phyloP scores from a whole-genome alignment of 1,284 basidiomycete genomes.

The Rhodotorula sp. region DNA sequence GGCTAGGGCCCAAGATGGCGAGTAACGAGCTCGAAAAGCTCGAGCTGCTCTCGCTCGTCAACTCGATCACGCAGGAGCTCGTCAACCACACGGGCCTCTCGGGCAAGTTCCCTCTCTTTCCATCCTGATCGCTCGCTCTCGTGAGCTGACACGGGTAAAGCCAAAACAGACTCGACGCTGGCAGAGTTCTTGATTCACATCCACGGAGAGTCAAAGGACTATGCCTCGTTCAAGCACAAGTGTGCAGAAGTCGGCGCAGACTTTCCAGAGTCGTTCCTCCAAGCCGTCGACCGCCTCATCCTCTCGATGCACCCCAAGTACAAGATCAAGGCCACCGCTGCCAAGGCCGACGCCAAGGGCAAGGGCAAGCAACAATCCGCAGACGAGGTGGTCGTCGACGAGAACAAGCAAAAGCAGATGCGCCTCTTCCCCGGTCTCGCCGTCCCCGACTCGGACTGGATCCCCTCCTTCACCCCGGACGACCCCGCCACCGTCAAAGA shows the following conservation, averaged over 20 bases:
- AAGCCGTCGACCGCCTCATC: slow-evolving; percentile 91
- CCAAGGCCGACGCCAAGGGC: slow-evolving; percentile 47
- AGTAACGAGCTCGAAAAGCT: slow-evolving; percentile 57
- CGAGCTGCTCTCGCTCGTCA: slow-evolving; percentile 83
- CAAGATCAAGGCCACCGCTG: slow-evolving; percentile 61
- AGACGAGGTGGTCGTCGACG: slow-evolving; percentile 54
- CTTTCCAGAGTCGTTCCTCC: slow-evolving; percentile 84
- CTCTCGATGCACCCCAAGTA: slow-evolving; percentile 94
- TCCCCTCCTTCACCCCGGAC: slow-evolving; percentile 33
- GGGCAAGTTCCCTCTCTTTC: background rate
- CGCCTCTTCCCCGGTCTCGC: slow-evolving; percentile 89
- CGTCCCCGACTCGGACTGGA: slow-evolving; percentile 71
- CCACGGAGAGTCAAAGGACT: slow-evolving; percentile 77
- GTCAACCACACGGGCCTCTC: slow-evolving; percentile 66
- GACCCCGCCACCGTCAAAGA: slow-evolving; percentile 15
- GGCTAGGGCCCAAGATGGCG: slow-evolving; percentile 11
- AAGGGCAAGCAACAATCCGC: slow-evolving; percentile 47
- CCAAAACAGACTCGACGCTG: slow-evolving; percentile 27
- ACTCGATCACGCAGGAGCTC: slow-evolving; percentile 85
- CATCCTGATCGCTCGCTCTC: background rate
- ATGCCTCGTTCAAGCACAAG: slow-evolving; percentile 76
- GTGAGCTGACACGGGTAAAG: no score
- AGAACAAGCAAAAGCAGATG: slow-evolving; percentile 70
- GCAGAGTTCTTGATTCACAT: slow-evolving; percentile 77
- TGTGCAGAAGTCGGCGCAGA: slow-evolving; percentile 77